These are phyloP conservation scores for Protomyces macrosporus DNA, from an alignment of 1,139 yeast species.

Conservation along the genomic window DNA sequence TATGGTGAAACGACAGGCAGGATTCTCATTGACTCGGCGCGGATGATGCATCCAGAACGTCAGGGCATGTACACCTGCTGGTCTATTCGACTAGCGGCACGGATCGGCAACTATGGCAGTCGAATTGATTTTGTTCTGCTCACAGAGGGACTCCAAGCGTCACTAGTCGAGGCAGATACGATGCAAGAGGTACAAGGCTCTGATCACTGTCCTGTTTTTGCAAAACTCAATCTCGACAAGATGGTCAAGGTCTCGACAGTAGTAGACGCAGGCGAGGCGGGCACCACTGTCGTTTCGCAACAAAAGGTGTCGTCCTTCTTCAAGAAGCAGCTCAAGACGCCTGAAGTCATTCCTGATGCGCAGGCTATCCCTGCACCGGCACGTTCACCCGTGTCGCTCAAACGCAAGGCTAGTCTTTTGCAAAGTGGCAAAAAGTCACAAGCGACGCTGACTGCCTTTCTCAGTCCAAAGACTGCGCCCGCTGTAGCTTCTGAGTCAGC, in stretches of 20 bases:
- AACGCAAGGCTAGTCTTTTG: not conserved
- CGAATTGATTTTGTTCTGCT: slow-evolving; percentile 72
- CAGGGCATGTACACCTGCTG: slow-evolving; percentile 71
- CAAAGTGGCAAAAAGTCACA: not conserved
- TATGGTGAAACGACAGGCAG: not conserved
- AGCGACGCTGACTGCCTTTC: not conserved
- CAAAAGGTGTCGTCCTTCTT: slow-evolving; percentile 13
- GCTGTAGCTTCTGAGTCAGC: not conserved
- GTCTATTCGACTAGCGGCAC: slow-evolving; percentile 73
- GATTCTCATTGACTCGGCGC: slow-evolving; percentile 58
- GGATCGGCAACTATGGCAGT: slow-evolving; percentile 54
- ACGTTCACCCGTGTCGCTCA: not conserved
- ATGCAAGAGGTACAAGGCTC: slow-evolving; percentile 73
- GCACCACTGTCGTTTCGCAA: slow-evolving; percentile 1
- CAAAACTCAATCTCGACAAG: slow-evolving; percentile 49
- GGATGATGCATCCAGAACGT: slow-evolving; percentile 54
- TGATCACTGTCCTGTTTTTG: slow-evolving; percentile 87
- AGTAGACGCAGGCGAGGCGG: not conserved
- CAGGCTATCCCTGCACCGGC: not conserved
- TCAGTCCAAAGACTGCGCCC: not conserved
- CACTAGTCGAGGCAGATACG: slow-evolving; percentile 52
- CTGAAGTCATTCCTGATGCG: not conserved
- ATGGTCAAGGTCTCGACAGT: not conserved
- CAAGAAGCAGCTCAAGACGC: not conserved
- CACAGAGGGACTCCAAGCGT: slow-evolving; percentile 41